Evolutionary conservation across 2,329 filamentous ascomycete species (phyloP).

Genomic region (Mariannaea elegans): DNA sequence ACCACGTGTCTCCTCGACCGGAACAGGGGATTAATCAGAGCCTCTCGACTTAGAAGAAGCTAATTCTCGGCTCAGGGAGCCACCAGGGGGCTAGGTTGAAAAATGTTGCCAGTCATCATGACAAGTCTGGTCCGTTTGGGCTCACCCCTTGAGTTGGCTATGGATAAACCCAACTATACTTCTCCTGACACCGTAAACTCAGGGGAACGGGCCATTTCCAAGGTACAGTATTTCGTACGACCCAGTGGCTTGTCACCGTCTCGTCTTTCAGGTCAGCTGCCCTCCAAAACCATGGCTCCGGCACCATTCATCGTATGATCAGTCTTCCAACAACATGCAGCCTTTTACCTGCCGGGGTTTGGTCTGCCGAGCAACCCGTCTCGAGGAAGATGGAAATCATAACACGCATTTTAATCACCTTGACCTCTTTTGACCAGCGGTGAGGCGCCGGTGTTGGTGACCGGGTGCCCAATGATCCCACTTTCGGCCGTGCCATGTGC

Average conservation of each 20-base stretch:
- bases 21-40: too few relatives aligned
- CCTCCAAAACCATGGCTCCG: constrained; percentile 9
- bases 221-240: constrained; percentile 35
- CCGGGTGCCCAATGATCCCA: constrained; percentile 32
- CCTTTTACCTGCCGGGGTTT: constrained; percentile 17
- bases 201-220: constrained; percentile 10
- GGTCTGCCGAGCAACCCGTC: constrained; percentile 17
- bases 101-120: not conserved
- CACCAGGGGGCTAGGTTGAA: not conserved
- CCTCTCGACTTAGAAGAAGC: not conserved
- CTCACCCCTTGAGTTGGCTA: constrained; percentile 5
- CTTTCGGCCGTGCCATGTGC: constrained; percentile 26
- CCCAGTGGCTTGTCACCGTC: constrained; percentile 38
- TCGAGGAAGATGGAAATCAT: too few relatives aligned
- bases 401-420: constrained; percentile 4
- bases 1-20: not conserved
- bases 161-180: constrained; percentile 2
- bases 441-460: constrained; percentile 25
- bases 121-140: not conserved
- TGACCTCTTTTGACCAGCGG: constrained; percentile 32
- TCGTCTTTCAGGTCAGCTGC: constrained; percentile 35
- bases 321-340: constrained; percentile 18
- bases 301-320: constrained; percentile 35
- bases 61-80: constrained; percentile 5
- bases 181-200: not conserved